phyloP scores from a whole-genome alignment of 208 protist species.

The Trypanosoma caninum region DNA sequence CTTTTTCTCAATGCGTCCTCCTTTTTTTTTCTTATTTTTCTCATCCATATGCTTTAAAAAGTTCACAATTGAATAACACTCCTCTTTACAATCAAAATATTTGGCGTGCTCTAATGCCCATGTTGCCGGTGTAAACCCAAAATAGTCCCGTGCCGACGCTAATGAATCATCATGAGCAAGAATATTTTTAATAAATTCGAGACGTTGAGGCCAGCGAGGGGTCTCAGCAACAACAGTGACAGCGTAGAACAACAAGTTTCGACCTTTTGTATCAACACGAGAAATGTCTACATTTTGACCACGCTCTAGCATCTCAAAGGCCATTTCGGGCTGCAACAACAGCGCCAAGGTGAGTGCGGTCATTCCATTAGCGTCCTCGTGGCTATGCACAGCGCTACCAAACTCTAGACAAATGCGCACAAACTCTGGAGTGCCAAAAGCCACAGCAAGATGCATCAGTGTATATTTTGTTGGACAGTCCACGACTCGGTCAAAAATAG shows the following conservation, averaged over 20 bases:
- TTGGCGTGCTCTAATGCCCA: constrained; percentile 29
- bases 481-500: constrained; percentile 35
- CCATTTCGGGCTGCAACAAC: constrained; percentile 15
- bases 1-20: not conserved
- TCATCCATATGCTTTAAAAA: constrained; percentile 22
- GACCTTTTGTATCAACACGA: constrained; percentile 7
- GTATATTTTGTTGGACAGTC: constrained; percentile 39
- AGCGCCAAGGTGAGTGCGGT: constrained; percentile 42
- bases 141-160: constrained; percentile 24
- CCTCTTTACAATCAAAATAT: constrained; percentile 20
- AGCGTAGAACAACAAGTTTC: constrained; percentile 34
- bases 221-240: constrained; percentile 27
- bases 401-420: constrained; percentile 29
- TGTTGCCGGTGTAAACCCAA: constrained; percentile 36
- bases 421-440: constrained; percentile 13
- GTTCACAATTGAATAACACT: constrained; percentile 7
- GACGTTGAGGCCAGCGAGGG: constrained; percentile 28
- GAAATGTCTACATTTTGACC: constrained; percentile 11
- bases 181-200: constrained; percentile 28
- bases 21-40: not conserved
- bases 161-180: constrained; percentile 15
- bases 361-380: constrained; percentile 38
- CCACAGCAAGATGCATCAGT: constrained; percentile 40
- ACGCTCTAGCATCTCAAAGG: constrained; percentile 3
- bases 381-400: constrained; percentile 31